Conservation (phyloP, 331 rosid genomes). For the Pyrus hybrid region DNA sequence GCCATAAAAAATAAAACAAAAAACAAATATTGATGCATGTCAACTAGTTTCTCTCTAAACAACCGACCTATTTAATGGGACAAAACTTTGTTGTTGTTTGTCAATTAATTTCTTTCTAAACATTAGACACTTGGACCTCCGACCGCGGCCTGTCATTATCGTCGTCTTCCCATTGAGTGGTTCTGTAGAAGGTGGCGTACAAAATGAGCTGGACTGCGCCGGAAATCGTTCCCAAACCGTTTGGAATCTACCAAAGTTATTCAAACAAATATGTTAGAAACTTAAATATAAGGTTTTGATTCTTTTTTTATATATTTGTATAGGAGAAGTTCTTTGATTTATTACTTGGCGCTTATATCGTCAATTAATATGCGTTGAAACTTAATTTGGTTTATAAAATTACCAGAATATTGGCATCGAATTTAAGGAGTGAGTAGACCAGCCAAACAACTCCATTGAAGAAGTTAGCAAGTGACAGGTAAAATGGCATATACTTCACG, state of each 20-base stretch:
- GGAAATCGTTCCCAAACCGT: conserved; percentile 50
- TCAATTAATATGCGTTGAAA: not conserved
- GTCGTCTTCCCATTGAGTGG: conserved; percentile 36
- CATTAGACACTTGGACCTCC: conserved; percentile 19
- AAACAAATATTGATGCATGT: not conserved
- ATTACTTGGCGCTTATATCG: not conserved
- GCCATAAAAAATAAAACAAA: not conserved
- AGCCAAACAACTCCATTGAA: conserved; percentile 51
- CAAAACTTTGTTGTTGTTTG: no score
- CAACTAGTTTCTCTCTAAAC: not conserved
- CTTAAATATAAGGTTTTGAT: not conserved
- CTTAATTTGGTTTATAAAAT: not conserved
- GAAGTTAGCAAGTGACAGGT: conserved; percentile 56
- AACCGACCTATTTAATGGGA: not conserved
- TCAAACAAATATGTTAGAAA: not conserved
- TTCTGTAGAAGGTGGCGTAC: conserved; percentile 37
- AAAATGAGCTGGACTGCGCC: conserved; percentile 50
- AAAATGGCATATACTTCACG: conserved; percentile 81
- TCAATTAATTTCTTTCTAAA: not conserved
- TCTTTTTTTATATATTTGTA: no score
- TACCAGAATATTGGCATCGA: conserved; percentile 65
- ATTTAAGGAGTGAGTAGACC: conserved; percentile 44
- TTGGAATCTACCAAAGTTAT: conserved; percentile 48
- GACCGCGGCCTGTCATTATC: not conserved
- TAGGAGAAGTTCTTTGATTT: not conserved